A percentile compares a stretch with the other conserved stretches of the same genome.
Conservation (phyloP, 2,329 filamentous ascomycete species). For the Xylaria multiplex region DNA sequence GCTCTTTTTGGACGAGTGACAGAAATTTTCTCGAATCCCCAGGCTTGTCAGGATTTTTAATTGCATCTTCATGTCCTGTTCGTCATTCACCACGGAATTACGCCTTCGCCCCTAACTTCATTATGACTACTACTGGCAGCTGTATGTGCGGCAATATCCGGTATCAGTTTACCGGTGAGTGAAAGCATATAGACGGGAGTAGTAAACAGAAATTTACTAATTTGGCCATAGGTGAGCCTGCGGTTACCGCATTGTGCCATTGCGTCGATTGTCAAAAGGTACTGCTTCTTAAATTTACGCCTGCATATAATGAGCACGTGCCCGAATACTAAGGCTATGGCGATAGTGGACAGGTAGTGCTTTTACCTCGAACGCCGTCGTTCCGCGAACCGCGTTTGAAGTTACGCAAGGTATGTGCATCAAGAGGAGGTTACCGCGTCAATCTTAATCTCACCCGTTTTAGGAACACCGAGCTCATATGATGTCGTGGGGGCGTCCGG, state of each 20-base stretch:
- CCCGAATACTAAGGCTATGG: neutral
- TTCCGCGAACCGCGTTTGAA: constrained; percentile 22
- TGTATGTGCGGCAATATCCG: constrained; percentile 27
- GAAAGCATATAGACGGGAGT: neutral
- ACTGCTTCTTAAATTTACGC: neutral
- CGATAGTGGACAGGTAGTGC: constrained; percentile 20
- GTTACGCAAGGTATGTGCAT: constrained; percentile 23
- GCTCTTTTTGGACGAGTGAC: constrained; percentile 1
- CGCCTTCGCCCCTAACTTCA: neutral
- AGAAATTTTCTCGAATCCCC: neutral
- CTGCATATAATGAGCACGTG: neutral
- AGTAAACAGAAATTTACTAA: constrained; percentile 4
- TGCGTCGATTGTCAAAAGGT: constrained; percentile 31
- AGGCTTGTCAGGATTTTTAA: neutral
- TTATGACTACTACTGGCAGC: constrained; percentile 25
- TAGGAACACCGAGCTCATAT: constrained; percentile 20
- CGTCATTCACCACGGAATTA: neutral
- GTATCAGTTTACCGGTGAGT: constrained; percentile 29
- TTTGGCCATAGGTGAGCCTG: constrained; percentile 19
- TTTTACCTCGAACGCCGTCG: constrained; percentile 26
- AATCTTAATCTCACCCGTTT: neutral
- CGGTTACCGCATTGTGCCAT: constrained; percentile 26
- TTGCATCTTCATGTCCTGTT: neutral
- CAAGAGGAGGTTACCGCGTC: neutral
- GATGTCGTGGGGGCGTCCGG: constrained; percentile 20